Base-by-base conservation (phyloP, 139 green algal genomes). In the Spirogloea muscicola region DNA sequence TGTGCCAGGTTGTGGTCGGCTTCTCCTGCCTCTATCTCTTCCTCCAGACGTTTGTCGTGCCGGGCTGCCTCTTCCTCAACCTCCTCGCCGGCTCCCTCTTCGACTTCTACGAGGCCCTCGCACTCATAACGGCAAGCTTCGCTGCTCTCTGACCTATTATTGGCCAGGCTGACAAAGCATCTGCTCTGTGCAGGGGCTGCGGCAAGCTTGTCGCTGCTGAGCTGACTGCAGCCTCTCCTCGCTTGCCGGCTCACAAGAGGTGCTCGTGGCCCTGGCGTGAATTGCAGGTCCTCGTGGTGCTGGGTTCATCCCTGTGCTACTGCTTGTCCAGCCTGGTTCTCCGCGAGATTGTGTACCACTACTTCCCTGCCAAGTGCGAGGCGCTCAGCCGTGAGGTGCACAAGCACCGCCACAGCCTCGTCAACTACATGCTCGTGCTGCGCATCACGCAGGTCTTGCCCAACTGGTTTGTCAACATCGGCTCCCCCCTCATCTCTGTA, bases 391-490 rank as follows among this genome's bases (percentile, higher is more conserved):
- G 18, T 1, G 84, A 94, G 74, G 86, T 94, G 27, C 36, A 61
- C 2, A 69, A 63, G 34, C 75, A 82, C 3, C 72, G 73, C 0
- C 7, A 66, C 7, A 44, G 88, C 34, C 67, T 94, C 36, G 70
- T 94, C 40, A 86, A 72, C 66, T 94, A 92, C 83, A 86, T 94
- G 27, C 51, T 94, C 2, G 89, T 92, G 59, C 82, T 94, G 39
- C 79, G 89, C 1, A 80, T 92, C 48, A 92, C 84, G 2, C 89
- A 89, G 36, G 51, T 94, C 18, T 55, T 93, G 55, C 89, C 89
- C 1, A 92, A 93, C 69, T 87, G 82, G 4, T 90, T 93, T 59
- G 86, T 94, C 81, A 94, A 93, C 48, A 73, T 94, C 41, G 87
- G 83, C 1, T 86, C 82, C 2, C 89, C 89, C 25, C 79, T 94